Conservation (phyloP, 148 eudicot genomes). For the Cornus controversa region DNA sequence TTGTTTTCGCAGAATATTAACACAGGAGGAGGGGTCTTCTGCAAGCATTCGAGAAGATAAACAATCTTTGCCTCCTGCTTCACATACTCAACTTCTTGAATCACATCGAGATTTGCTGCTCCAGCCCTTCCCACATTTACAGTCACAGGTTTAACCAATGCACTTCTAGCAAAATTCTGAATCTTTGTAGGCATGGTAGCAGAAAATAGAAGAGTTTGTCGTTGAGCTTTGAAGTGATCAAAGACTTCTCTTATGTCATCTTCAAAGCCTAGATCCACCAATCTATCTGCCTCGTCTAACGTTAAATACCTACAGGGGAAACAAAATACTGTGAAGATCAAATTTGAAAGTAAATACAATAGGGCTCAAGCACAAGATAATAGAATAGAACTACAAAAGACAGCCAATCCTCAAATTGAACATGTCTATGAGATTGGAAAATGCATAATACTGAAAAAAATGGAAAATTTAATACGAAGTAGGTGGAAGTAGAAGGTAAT, state of each 20-base stretch:
- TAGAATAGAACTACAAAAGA: background rate
- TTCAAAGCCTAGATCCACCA: conserved; percentile 87
- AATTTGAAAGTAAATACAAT: background rate
- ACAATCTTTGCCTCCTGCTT: conserved; percentile 89
- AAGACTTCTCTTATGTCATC: conserved; percentile 91
- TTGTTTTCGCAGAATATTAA: conserved; percentile 90
- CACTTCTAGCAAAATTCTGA: conserved; percentile 81
- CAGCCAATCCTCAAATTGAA: background rate
- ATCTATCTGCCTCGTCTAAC: conserved; percentile 85
- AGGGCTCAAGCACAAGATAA: background rate
- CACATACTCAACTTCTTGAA: conserved; percentile 92
- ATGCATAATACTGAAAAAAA: background rate
- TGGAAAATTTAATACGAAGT: background rate
- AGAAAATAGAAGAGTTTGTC: conserved; percentile 88
- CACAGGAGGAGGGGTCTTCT: conserved; percentile 94
- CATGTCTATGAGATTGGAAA: background rate
- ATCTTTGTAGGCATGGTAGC: conserved; percentile 95
- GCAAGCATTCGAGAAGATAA: conserved; percentile 87
- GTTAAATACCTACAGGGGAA: conserved; percentile 55
- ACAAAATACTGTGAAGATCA: conserved; percentile 17
- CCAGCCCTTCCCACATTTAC: conserved; percentile 95
- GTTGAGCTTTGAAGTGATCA: conserved; percentile 85
- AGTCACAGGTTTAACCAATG: conserved; percentile 72
- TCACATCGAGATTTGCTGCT: conserved; percentile 93
- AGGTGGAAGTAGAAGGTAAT: background rate